Evolutionary conservation across 192 early-diverging fungal genomes (phyloP), one percentile per base, ranked within the genome.

Genomic region (Allomyces javanicus): DNA sequence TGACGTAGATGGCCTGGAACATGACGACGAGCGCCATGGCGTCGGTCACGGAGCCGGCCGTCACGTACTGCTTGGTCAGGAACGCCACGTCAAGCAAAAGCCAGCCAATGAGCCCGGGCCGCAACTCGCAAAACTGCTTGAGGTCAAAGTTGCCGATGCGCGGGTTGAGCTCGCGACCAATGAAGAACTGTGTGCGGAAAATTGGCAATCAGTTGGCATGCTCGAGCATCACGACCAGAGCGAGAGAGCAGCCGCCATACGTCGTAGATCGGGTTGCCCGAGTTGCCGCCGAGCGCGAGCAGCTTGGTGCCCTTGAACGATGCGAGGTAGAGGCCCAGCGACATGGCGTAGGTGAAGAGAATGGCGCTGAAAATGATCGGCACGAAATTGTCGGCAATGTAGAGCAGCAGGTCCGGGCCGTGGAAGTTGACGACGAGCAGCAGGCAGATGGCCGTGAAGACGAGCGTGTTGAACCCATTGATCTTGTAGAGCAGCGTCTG

Each of bases 151-250:
- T 63, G 25, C 81, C 81, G 63, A 93, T 74, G 44, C 93, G 85
- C 63, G 95, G 95, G 75, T 98, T 98, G 66, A 98, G 78, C 73
- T 98, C 95, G 67, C 95, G 82, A 10, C 95, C 95, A 50, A 98
- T 94, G 72, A 90, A 93, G 69, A 90, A 96, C 50, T 40, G 55
- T 66, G 23, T n/a, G n/a, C n/a, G 11, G 21, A 62, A 24, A 0
- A 45, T 63, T 22, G 33, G 21, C 55, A 19, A 22, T 62, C n/a
- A 62, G 33, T 40, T 33, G 25, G 22, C 1, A 33, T 62, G 19
- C 44, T 62, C 24, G 24, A 45, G 23, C 23, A 1, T 67, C 58
- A 67, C 24, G 61, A 24, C 21, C 43, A 14, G 10, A 17, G 33
- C 3, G 33, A 40, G 33, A 40, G 33, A 40, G 4, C 0, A 64